Percentiles rank a stretch among this genome's conserved stretches.
Conservation (phyloP, 345 rosid species). For the Anastatica hierochuntica region DNA sequence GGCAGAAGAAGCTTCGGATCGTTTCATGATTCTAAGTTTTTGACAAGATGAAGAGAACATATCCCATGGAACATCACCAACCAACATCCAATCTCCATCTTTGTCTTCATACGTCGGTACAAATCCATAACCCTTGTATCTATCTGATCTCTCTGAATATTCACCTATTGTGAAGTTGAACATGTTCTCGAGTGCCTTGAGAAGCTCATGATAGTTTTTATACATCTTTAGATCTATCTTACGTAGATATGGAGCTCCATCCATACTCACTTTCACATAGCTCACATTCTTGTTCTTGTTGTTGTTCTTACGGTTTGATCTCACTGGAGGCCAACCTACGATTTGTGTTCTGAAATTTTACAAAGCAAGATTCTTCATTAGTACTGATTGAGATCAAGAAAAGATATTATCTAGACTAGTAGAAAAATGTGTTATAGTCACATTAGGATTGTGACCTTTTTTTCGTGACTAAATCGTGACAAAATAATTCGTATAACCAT, state of each 20-base stretch:
- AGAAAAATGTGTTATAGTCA: too few relatives aligned
- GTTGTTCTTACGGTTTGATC: constrained; percentile 33
- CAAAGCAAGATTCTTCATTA: constrained; percentile 3
- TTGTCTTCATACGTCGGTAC: constrained; percentile 77
- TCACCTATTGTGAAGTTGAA: constrained; percentile 57
- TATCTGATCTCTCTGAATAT: constrained; percentile 62
- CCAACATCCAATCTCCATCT: constrained; percentile 86
- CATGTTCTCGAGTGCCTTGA: constrained; percentile 58
- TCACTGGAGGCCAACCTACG: constrained; percentile 75
- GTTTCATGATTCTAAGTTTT: constrained; percentile 79
- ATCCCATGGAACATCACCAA: constrained; percentile 83
- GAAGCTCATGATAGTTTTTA: constrained; percentile 46
- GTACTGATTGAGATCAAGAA: background rate
- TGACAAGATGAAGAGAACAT: constrained; percentile 84
- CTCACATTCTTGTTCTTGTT: constrained; percentile 30
- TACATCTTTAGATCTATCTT: constrained; percentile 60
- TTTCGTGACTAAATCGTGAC: too few relatives aligned
- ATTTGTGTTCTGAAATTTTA: constrained; percentile 44
- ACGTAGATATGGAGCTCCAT: constrained; percentile 77
- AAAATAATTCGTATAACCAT: too few relatives aligned
- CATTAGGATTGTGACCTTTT: too few relatives aligned
- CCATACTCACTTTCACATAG: constrained; percentile 83
- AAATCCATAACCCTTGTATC: constrained; percentile 62
- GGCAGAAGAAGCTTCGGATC: constrained; percentile 43
- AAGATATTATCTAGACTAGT: too few relatives aligned